These are phyloP conservation scores for Mrakiaceae sp. DNA, from an alignment of 1,284 basidiomycete species.

Conservation along the genomic window DNA sequence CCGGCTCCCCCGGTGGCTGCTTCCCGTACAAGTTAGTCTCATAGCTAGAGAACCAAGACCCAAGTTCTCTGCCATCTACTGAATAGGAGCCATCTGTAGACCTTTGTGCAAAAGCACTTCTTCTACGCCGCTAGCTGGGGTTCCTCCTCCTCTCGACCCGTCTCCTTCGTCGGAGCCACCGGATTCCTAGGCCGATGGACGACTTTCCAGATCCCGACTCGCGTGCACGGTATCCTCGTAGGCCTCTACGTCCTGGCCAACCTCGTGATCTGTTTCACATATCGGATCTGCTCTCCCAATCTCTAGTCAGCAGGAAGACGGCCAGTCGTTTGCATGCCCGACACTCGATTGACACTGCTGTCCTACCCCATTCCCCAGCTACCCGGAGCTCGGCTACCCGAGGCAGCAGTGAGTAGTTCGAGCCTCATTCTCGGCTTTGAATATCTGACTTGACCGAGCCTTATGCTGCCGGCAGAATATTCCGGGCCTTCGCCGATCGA, in stretches of 20 bases:
- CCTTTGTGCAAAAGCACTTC: too few species aligned
- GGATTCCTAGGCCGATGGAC: constrained; percentile 7
- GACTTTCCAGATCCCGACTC: constrained; percentile 7
- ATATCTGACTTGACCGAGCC: too few species aligned
- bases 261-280: not conserved
- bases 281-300: not conserved
- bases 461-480: not conserved
- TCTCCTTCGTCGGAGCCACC: constrained; percentile 1
- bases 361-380: not conserved
- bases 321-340: too few species aligned
- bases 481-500: constrained; percentile 23
- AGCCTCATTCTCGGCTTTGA: not conserved
- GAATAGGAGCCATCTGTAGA: too few species aligned
- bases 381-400: not conserved
- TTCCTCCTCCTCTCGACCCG: too few species aligned
- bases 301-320: not conserved
- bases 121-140: too few species aligned
- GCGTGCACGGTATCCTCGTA: constrained; percentile 1
- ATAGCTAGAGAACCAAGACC: too few species aligned
- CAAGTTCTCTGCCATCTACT: too few species aligned
- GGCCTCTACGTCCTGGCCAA: constrained; percentile 1
- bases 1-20: too few species aligned
- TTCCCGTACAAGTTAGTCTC: too few species aligned
- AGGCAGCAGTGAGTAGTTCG: not conserved
- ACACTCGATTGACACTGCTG: not conserved